These are phyloP conservation scores for Speleostelium caveatum DNA, from an alignment of 78 protist genomes.

Conservation along the genomic window DNA sequence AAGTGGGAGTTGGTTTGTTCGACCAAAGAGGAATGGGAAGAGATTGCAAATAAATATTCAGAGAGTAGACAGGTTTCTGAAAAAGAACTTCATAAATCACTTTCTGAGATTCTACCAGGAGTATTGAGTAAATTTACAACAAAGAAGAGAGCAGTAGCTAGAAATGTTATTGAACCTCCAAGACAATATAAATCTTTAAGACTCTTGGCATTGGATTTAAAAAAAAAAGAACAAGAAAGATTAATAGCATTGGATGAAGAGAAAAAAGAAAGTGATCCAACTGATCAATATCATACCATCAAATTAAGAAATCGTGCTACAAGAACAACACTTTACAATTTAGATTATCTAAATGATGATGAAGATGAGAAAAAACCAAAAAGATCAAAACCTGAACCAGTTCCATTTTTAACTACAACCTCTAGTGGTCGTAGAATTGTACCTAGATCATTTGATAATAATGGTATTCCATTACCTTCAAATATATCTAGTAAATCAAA, in stretches of 20 bases:
- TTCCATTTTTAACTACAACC: background rate
- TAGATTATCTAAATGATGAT: background rate
- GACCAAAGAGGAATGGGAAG: conserved; percentile 52
- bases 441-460: background rate
- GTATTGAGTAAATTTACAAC: conserved; percentile 1
- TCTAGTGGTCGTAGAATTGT: conserved; percentile 57
- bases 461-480: conserved; percentile 65
- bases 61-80: background rate
- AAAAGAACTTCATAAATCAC: background rate
- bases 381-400: background rate
- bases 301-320: too few relatives aligned
- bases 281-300: conserved; percentile 7
- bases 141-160: background rate
- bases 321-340: conserved; percentile 2
- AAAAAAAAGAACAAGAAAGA: background rate
- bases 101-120: background rate
- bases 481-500: too few relatives aligned
- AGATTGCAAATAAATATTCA: background rate
- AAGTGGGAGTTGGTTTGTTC: conserved; percentile 52
- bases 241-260: background rate
- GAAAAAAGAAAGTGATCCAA: background rate
- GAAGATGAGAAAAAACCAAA: background rate
- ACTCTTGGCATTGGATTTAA: background rate
- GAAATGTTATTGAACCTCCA: background rate
- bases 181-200: conserved; percentile 3